Conservation (phyloP, 208 protist species). For the Acanthamoeba rhysodes region DNA sequence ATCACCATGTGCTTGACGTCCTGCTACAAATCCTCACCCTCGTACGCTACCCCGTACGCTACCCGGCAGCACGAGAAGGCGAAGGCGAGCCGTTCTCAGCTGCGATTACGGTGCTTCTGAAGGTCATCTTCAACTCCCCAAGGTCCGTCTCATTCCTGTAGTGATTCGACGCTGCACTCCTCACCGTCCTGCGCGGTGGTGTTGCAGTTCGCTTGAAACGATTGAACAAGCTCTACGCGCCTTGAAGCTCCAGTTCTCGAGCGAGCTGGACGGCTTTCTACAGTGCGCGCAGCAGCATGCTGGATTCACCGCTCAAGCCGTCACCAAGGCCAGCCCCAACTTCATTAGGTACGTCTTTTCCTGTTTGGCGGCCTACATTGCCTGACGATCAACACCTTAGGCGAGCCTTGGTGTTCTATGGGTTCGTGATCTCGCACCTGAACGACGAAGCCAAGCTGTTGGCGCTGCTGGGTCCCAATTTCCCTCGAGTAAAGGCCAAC, state of each 20-base stretch:
- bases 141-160: neutral
- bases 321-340: neutral
- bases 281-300: conserved; percentile 1
- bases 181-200: neutral
- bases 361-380: neutral
- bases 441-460: conserved; percentile 55
- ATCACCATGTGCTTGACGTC: neutral
- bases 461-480: neutral
- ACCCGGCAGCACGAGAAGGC: neutral
- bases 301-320: neutral
- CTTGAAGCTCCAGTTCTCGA: conserved; percentile 16
- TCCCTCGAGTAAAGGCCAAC: neutral
- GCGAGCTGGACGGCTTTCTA: conserved; percentile 28
- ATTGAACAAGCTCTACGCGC: conserved; percentile 14
- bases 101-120: neutral
- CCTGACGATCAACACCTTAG: neutral
- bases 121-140: neutral
- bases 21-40: neutral
- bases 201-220: neutral
- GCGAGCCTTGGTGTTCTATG: conserved; percentile 7
- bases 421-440: neutral
- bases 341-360: neutral
- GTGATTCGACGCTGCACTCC: neutral
- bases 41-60: conserved; percentile 3
- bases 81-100: neutral